Conservation (phyloP, 1,139 yeast species). For the Sugiyamaella paludigena region DNA sequence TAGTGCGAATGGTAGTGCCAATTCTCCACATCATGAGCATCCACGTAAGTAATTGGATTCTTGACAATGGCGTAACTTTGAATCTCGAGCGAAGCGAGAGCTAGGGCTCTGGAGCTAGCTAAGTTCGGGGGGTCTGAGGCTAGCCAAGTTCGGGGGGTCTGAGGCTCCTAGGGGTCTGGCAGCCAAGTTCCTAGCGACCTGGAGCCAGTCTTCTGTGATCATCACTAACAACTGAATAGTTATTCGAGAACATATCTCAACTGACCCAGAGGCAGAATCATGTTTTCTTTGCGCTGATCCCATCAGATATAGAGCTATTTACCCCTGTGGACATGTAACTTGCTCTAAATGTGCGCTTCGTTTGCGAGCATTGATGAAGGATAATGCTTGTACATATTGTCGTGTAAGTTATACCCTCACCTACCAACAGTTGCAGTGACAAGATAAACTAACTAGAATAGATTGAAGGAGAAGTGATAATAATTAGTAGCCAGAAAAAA, state of each 20-base stretch:
- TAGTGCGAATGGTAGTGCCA: too few species aligned
- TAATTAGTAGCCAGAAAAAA: conserved; percentile 54
- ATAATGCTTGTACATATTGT: conserved; percentile 77
- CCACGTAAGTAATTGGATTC: conserved; percentile 4
- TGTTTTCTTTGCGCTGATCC: conserved; percentile 87
- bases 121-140: too few species aligned
- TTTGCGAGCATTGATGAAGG: conserved; percentile 75
- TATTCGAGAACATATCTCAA: conserved; percentile 13
- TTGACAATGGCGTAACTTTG: too few species aligned
- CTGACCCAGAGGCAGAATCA: conserved; percentile 35
- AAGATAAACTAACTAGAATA: conserved; percentile 35
- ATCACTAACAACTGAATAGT: background rate
- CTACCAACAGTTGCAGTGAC: too few species aligned
- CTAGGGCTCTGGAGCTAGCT: too few species aligned
- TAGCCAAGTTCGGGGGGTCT: too few species aligned
- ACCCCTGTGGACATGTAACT: conserved; percentile 81
- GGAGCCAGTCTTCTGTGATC: too few species aligned
- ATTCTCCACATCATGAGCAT: conserved; percentile 5
- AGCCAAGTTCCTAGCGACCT: too few species aligned
- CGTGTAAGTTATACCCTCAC: conserved; percentile 37
- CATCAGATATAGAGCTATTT: conserved; percentile 59
- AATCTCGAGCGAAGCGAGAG: too few species aligned
- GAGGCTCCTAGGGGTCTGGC: too few species aligned
- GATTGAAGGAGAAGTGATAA: conserved; percentile 46
- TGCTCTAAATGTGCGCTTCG: conserved; percentile 84